These are phyloP conservation scores for Xanthoconium separans DNA, from an alignment of 1,284 basidiomycete species.

Conservation along the genomic window DNA sequence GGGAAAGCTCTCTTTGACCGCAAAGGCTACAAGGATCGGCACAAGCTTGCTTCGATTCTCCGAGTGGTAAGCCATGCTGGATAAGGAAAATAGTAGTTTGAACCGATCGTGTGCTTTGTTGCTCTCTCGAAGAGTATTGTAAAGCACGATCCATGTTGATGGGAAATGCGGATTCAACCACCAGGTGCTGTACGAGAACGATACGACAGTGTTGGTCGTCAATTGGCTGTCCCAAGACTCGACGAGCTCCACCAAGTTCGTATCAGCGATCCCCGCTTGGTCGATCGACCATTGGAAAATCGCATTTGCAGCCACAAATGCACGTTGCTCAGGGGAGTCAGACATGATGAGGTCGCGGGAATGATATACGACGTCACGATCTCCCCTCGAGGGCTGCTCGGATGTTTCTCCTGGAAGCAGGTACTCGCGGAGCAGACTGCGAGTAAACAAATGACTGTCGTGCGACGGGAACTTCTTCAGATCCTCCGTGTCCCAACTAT, in stretches of 20 bases:
- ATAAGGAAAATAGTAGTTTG: neutral
- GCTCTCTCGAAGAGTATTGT: neutral
- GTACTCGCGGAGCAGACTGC: conserved; percentile 1
- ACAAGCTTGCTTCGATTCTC: neutral
- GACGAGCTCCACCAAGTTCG: neutral
- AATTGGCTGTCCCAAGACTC: neutral
- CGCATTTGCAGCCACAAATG: neutral
- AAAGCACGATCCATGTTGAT: neutral
- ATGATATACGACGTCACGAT: neutral
- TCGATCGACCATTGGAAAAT: conserved; percentile 1
- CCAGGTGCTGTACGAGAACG: neutral
- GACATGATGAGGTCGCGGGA: neutral
- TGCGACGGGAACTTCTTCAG: conserved; percentile 1
- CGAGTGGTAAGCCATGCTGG: neutral
- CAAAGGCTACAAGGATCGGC: neutral
- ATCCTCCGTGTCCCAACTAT: neutral
- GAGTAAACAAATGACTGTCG: conserved; percentile 10
- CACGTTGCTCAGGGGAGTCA: neutral
- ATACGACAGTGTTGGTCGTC: neutral
- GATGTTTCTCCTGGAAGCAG: neutral
- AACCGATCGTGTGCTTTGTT: neutral
- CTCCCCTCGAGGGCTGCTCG: neutral
- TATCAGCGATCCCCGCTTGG: neutral
- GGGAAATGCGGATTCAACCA: neutral
- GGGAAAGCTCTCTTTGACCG: neutral